Conservation (phyloP, 1,284 basidiomycete species). For the Leccinum pachyderme region DNA sequence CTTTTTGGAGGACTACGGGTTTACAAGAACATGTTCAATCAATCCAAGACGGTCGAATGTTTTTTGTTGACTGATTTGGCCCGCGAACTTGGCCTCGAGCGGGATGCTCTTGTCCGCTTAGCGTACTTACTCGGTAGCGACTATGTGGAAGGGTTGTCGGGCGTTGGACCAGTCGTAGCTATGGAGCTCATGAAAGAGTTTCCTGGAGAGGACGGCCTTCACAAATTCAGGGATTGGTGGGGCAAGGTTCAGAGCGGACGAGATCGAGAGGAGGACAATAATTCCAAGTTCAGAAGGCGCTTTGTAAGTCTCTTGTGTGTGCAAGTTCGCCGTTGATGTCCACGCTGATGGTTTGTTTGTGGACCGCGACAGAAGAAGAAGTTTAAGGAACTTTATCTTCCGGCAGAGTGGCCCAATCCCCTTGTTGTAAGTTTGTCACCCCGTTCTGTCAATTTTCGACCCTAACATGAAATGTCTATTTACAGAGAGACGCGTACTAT, state of each 20-base stretch:
- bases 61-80: constrained; percentile 85
- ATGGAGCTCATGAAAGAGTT: constrained; percentile 95
- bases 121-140: constrained; percentile 96
- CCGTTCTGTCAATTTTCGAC: constrained; percentile 5
- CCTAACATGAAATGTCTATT: constrained; percentile 1
- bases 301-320: constrained; percentile 62
- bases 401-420: constrained; percentile 86
- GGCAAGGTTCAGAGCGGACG: constrained; percentile 87
- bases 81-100: constrained; percentile 86
- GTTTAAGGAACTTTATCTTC: constrained; percentile 80
- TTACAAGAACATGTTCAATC: constrained; percentile 99
- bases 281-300: constrained; percentile 74
- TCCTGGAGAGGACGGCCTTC: constrained; percentile 78
- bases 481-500: constrained; percentile 87
- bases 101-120: constrained; percentile 84
- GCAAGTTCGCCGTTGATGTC: neutral
- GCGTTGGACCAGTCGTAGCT: constrained; percentile 93
- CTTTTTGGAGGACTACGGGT: constrained; percentile 93
- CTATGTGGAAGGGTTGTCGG: constrained; percentile 94
- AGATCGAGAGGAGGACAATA: constrained; percentile 72
- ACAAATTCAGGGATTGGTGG: constrained; percentile 96
- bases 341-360: constrained; percentile 13
- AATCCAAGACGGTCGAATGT: constrained; percentile 97
- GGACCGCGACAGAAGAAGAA: constrained; percentile 72
- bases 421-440: constrained; percentile 63